Evolutionary conservation across 495 filamentous ascomycete genomes (phyloP), one percentile per base, ranked within the genome.

Genomic region (Hypoxylon fragiforme): DNA sequence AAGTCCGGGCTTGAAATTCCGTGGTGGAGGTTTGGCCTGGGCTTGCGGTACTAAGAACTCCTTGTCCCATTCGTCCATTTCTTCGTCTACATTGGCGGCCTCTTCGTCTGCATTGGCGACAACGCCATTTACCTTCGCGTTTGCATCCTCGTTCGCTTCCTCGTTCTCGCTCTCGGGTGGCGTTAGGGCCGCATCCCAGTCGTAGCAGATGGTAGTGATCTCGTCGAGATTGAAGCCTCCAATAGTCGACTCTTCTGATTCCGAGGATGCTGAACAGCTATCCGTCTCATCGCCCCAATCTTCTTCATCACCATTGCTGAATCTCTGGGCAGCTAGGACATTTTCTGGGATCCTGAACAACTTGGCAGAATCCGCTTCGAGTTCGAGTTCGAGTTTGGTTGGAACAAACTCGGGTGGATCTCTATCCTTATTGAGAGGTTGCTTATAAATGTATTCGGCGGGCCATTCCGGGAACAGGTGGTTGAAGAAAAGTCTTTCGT

Each of bases 361-460:
- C 52, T 87, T 86, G 56, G 91, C 86, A 59, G 94, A 85, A 62
- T 97, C 94, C 38, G 78, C 77, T 3, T 85, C 83, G 8, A 97
- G 70, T 50, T 97, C 94, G 4, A 97, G 72, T 50, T 84, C 89
- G 39, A 95, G 77, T 69, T 97, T 99, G 9, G 87, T 91, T 0
- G 91, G 90, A 11, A 90, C 75, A 13, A 96, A 60, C 20, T 56
- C 62, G 20, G 62, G 55, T 15, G 65, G 75, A 1, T 87, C 79
- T 64, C 89, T 96, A 14, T 95, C 91, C 8, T 81, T 77, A 66
- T 90, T 92, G 1, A 75, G 21, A 1, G 88, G 88, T 34, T 80
- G 77, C 66, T 90, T 89, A 21, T 82, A 82, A 30, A 84, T 68
- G 62, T 85, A 91, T 24, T 80, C 74, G 2, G 87, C 88, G 55